Evolutionary conservation across 164 flowering plant genomes (phyloP).

Genomic region (Annona squamosa): DNA sequence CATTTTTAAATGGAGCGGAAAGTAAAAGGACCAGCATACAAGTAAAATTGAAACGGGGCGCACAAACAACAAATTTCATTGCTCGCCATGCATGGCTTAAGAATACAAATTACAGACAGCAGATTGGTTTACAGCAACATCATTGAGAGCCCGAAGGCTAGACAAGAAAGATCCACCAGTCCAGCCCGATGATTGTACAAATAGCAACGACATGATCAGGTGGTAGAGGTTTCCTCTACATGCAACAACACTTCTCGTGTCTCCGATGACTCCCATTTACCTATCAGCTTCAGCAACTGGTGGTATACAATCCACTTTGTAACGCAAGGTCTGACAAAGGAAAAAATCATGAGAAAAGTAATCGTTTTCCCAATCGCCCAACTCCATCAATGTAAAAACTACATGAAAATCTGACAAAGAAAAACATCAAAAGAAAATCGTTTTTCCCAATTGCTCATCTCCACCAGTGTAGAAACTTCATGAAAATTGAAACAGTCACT

Average conservation of each 20-base stretch:
- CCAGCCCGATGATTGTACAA: not conserved
- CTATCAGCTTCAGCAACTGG: slow-evolving; percentile 53
- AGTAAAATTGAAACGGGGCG: not conserved
- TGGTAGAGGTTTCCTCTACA: not conserved
- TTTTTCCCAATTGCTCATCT: too few species aligned
- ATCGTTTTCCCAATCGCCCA: not conserved
- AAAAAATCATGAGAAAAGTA: not conserved
- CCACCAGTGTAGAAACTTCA: too few species aligned
- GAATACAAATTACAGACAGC: not conserved
- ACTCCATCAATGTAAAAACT: not conserved
- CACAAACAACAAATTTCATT: not conserved
- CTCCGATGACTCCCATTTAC: not conserved
- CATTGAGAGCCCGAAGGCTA: not conserved
- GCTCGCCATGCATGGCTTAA: not conserved
- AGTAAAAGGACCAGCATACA: too few species aligned
- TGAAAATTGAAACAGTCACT: not conserved
- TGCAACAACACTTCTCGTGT: not conserved
- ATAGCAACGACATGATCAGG: not conserved
- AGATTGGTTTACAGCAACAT: not conserved
- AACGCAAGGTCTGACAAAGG: slow-evolving; percentile 47
- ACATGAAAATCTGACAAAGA: not conserved
- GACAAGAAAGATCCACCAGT: not conserved
- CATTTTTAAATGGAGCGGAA: too few species aligned
- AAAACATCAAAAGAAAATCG: too few species aligned
- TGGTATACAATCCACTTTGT: slow-evolving; percentile 92